Conservation (phyloP, 192 early-diverging fungal genomes). For the Cladochytrium replicatum region DNA sequence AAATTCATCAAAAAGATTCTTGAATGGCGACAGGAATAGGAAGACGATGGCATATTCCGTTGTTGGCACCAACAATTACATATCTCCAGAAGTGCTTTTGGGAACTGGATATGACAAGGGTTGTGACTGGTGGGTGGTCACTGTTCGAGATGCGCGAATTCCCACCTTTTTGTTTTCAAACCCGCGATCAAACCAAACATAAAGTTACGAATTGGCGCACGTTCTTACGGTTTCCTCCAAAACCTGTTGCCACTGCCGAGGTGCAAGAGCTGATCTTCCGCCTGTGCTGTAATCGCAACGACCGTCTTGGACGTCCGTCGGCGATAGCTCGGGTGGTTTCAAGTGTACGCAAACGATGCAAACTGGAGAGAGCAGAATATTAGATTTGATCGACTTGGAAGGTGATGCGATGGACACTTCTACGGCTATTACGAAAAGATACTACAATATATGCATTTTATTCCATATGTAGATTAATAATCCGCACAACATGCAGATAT, state of each 20-base stretch:
- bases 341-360: background rate
- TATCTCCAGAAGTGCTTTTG: slow-evolving; percentile 42
- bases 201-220: slow-evolving; percentile 62
- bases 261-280: slow-evolving; percentile 51
- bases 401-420: slow-evolving; percentile 32
- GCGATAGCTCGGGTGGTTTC: slow-evolving; percentile 4
- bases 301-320: slow-evolving; percentile 47
- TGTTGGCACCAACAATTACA: slow-evolving; percentile 44
- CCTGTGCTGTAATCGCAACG: slow-evolving; percentile 49
- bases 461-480: too few species aligned
- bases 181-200: slow-evolving; percentile 46
- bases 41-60: slow-evolving; percentile 34
- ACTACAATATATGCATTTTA: too few species aligned
- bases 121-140: slow-evolving; percentile 68
- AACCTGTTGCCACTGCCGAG: slow-evolving; percentile 39
- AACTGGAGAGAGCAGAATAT: background rate
- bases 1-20: slow-evolving; percentile 19
- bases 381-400: slow-evolving; percentile 1
- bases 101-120: slow-evolving; percentile 45
- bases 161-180: slow-evolving; percentile 50
- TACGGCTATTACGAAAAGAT: too few species aligned
- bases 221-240: slow-evolving; percentile 44
- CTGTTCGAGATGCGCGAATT: slow-evolving; percentile 68
- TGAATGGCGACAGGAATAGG: slow-evolving; percentile 19
- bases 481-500: too few species aligned